Evolutionary conservation across 208 protist genomes (phyloP).

Genomic region (Leishmania major): DNA sequence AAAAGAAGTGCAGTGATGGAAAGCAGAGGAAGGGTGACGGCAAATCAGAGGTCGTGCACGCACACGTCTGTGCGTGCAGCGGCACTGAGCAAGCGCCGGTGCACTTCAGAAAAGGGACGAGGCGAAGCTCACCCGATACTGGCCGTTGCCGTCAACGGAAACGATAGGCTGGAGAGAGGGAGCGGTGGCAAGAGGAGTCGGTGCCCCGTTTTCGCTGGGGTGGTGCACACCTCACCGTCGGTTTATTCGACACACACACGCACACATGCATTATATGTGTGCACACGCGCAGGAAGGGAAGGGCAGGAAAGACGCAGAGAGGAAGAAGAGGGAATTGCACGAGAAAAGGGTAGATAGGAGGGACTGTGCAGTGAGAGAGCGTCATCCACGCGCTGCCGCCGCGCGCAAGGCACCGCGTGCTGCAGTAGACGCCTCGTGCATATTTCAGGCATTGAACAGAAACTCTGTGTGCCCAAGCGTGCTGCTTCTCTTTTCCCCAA

Average conservation of each 20-base stretch:
- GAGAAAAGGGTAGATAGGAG: neutral
- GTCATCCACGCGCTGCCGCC: neutral
- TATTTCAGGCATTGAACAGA: neutral
- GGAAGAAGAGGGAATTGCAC: neutral
- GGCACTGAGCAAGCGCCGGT: neutral
- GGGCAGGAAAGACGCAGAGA: constrained; percentile 1
- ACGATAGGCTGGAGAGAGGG: neutral
- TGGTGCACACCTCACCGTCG: neutral
- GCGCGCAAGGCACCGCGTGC: neutral
- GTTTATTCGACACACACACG: neutral
- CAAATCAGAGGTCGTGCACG: neutral
- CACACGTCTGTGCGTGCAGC: neutral
- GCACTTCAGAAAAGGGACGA: neutral
- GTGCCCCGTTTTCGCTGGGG: neutral
- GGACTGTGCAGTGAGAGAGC: neutral
- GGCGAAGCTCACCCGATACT: neutral
- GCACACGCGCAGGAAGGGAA: neutral
- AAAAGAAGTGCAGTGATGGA: neutral
- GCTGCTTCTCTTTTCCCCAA: neutral
- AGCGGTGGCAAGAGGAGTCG: neutral
- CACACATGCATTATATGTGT: neutral
- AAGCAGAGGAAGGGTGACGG: neutral
- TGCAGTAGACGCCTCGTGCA: neutral
- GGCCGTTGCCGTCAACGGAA: neutral
- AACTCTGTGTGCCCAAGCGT: neutral